A percentile compares a stretch with the other conserved stretches of the same genome.
phyloP scores from a whole-genome alignment of 1,284 basidiomycete species.

The Coniferiporia weirii region DNA sequence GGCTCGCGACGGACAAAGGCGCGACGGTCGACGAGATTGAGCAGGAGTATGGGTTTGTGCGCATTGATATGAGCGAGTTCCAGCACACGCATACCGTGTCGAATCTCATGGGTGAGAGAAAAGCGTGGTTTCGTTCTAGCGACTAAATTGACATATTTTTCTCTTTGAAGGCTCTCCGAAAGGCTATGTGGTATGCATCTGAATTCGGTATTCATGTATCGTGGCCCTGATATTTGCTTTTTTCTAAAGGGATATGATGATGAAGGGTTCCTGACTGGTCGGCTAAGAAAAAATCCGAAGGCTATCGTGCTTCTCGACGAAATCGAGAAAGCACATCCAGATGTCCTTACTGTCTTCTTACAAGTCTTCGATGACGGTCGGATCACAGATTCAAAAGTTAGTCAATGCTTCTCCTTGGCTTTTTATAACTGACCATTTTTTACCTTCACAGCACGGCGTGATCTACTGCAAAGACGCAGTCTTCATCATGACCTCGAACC shows the following conservation, averaged over 20 bases:
- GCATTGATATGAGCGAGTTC: slow-evolving; percentile 16
- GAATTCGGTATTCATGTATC: background rate
- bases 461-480: slow-evolving; percentile 15
- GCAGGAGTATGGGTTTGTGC: slow-evolving; percentile 5
- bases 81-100: slow-evolving; percentile 7
- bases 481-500: slow-evolving; percentile 16
- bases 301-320: slow-evolving; percentile 13
- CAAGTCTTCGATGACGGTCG: slow-evolving; percentile 16
- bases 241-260: slow-evolving; percentile 14
- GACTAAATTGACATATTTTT: background rate
- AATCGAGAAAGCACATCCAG: slow-evolving; percentile 15
- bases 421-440: background rate
- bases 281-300: slow-evolving; percentile 9
- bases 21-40: slow-evolving; percentile 5
- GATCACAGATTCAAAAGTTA: slow-evolving; percentile 13
- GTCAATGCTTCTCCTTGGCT: background rate
- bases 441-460: slow-evolving; percentile 4
- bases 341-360: slow-evolving; percentile 13
- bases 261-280: slow-evolving; percentile 4
- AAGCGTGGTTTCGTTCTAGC: background rate
- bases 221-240: background rate
- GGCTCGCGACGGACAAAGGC: background rate
- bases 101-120: slow-evolving; percentile 9
- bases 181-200: slow-evolving; percentile 11
- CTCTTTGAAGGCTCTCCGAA: slow-evolving; percentile 5